Evolutionary conservation across 2,329 filamentous ascomycete genomes (phyloP).

Genomic region (Lachnellula cervina): DNA sequence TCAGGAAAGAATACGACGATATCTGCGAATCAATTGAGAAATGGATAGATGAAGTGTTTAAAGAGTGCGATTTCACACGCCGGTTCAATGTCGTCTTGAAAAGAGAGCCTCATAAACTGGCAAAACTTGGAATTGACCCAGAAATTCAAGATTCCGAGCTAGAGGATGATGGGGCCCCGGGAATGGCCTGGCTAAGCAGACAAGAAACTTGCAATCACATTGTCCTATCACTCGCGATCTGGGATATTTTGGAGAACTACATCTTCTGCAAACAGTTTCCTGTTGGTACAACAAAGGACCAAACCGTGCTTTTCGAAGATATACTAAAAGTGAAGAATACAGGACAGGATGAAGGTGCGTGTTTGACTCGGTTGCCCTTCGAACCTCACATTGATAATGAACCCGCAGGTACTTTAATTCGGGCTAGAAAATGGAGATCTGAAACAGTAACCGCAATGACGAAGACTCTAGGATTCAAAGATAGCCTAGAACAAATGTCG

Average conservation of each 20-base stretch:
- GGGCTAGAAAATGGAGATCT: background rate
- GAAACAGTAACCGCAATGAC: background rate
- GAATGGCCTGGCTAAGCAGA: background rate
- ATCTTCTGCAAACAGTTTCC: background rate
- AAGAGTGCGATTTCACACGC: background rate
- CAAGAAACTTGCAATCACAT: background rate
- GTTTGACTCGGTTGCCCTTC: background rate
- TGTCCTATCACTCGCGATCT: background rate
- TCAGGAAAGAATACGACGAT: background rate
- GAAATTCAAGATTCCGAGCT: background rate
- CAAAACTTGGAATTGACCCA: background rate
- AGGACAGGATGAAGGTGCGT: background rate
- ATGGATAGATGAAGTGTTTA: background rate
- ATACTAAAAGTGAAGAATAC: background rate
- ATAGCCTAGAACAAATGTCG: background rate
- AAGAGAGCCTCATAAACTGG: background rate
- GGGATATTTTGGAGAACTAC: background rate
- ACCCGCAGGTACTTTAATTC: background rate
- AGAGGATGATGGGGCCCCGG: no score
- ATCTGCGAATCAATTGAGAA: background rate
- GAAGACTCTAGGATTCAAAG: background rate
- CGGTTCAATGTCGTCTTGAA: background rate
- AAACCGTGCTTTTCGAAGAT: background rate
- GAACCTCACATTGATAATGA: background rate
- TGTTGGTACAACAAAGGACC: background rate